Conservation (phyloP, 345 rosid species). For the Sonneratia caseolaris region DNA sequence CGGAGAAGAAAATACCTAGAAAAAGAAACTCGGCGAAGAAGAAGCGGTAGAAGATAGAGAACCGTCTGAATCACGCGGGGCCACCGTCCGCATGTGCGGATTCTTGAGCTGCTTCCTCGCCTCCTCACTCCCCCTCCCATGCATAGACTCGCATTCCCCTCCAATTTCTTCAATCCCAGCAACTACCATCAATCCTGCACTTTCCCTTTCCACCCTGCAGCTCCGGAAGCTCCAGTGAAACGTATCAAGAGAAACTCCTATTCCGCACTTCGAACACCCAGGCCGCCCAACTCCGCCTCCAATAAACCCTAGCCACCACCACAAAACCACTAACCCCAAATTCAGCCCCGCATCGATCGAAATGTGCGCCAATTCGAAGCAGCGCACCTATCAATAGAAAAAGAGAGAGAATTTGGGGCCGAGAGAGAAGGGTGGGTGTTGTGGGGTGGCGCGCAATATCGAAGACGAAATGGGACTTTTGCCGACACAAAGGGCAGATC, state of each 20-base stretch:
- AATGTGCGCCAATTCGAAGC: constrained; percentile 5
- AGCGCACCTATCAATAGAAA: background rate
- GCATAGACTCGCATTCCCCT: constrained; percentile 44
- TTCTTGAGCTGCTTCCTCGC: constrained; percentile 7
- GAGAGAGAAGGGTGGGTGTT: too few species aligned
- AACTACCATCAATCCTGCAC: constrained; percentile 34
- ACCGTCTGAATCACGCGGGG: constrained; percentile 31
- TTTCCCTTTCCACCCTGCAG: background rate
- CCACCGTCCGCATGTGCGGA: constrained; percentile 51
- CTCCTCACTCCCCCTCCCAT: constrained; percentile 27
- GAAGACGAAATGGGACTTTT: too few species aligned
- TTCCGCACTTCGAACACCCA: background rate
- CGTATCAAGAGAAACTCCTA: background rate
- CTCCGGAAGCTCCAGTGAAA: constrained; percentile 9
- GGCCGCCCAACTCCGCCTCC: background rate
- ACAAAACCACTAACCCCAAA: background rate
- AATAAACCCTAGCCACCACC: constrained; percentile 10
- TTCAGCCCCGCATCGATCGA: background rate
- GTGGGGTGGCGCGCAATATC: too few species aligned
- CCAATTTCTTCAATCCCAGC: constrained; percentile 18
- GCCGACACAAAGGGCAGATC: too few species aligned
- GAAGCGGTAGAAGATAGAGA: constrained; percentile 31
- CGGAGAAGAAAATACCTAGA: constrained; percentile 33
- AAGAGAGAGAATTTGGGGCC: too few species aligned
- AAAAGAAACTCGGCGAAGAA: constrained; percentile 38